Evolutionary conservation across 164 flowering plant genomes (phyloP), one percentile per base, ranked within the genome.

Genomic region (Annona squamosa): DNA sequence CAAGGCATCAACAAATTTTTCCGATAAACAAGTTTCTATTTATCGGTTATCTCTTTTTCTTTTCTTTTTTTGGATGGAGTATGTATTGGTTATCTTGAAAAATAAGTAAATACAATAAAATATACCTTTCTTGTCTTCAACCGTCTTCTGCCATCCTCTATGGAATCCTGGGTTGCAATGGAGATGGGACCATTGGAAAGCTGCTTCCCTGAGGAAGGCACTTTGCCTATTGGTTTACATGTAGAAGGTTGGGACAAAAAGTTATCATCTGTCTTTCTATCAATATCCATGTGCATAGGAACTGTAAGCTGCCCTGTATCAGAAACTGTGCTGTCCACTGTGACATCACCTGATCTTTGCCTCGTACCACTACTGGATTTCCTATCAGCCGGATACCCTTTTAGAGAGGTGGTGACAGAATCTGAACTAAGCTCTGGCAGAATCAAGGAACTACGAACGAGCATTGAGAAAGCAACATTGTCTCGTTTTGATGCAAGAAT

Each of bases 331-430:
- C 90, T 91, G 67, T 93, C 97, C 56, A 87, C 86, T 5, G 97
- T 89, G 67, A 86, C 63, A 48, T 93, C 97, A 87, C 93, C 98
- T 41, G 99, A 90, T 80, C 84, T 87, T 73, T 92, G 98, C 43
- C 89, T 68, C 67, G 88, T 86, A 77, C 88, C 94, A 76, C 87
- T 85, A 76, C 86, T 82, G 71, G 97, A 88, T 79, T 74, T 87
- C 72, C 78, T 79, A 74, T 78, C 87, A 75, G 88, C 91, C 5
- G 85, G 74, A 72, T 84, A 82, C 43, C 88, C 91, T 76, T 86
- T 84, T 3, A 91, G 83, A 42, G 94, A 90, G n/a, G 98, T 93
- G 19, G 99, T 93, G 64, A 93, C 99, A 9, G 98, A 93, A 73
- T 90, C 98, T 6, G 99, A 90, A 75, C 98, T 92, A 67, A 86